Conservation (phyloP, 768 basidiomycete genomes). For the Boletus eberwhitei region DNA sequence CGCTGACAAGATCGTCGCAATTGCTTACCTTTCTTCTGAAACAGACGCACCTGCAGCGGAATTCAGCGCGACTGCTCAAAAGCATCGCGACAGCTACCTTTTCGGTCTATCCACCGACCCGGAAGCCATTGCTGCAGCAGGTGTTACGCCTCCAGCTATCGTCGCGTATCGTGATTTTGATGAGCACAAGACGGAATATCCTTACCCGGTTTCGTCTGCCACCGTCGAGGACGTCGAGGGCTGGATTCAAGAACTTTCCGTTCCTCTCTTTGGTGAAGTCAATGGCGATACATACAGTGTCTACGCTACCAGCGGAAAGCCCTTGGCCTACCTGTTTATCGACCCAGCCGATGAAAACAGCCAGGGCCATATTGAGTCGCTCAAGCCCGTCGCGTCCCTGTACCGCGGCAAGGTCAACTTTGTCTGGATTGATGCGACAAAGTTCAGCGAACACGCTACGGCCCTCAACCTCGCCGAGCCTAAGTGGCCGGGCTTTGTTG, state of each 20-base stretch:
- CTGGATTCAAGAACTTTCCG: conserved; percentile 80
- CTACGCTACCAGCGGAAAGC: conserved; percentile 80
- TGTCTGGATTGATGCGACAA: conserved; percentile 95
- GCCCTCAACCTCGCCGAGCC: conserved; percentile 82
- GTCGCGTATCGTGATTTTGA: conserved; percentile 93
- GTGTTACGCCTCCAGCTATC: conserved; percentile 76
- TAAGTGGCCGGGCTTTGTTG: conserved; percentile 92
- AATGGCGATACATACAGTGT: conserved; percentile 87
- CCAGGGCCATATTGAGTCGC: conserved; percentile 58
- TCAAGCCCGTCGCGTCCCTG: conserved; percentile 76
- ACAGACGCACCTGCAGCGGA: conserved; percentile 67
- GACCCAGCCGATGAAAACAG: conserved; percentile 71
- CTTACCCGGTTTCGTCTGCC: conserved; percentile 54
- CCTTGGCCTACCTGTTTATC: conserved; percentile 92
- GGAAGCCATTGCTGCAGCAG: conserved; percentile 63
- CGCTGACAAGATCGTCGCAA: conserved; percentile 85
- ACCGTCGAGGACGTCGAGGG: conserved; percentile 60
- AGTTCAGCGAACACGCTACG: conserved; percentile 94
- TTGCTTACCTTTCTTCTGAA: conserved; percentile 79
- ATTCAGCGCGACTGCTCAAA: conserved; percentile 79
- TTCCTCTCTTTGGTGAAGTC: conserved; percentile 91
- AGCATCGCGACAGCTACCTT: conserved; percentile 89
- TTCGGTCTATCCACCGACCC: conserved; percentile 84
- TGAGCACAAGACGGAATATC: conserved; percentile 69
- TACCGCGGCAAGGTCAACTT: conserved; percentile 91